phyloP scores from a whole-genome alignment of 306 rosid species.

The Luffa acutangula region DNA sequence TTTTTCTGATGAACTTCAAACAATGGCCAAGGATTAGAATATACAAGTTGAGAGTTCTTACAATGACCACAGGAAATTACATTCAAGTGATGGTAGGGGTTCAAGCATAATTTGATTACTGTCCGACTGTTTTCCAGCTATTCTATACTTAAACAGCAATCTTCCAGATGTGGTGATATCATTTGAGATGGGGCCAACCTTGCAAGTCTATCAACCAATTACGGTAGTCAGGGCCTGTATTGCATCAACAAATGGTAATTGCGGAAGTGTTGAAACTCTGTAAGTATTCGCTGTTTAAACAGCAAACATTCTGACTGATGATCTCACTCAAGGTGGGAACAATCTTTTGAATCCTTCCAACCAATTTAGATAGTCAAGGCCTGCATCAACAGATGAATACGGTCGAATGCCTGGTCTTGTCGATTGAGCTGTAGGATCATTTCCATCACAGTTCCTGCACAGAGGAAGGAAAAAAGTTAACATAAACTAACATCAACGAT shows the following conservation, averaged over 20 bases:
- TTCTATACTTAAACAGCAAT: neutral
- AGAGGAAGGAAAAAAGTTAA: neutral
- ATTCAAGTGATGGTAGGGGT: neutral
- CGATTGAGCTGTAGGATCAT: neutral
- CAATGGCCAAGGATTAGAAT: neutral
- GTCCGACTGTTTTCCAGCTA: neutral
- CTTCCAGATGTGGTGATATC: neutral
- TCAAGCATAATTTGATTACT: neutral
- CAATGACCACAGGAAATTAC: neutral
- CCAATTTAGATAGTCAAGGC: neutral
- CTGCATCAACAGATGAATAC: neutral
- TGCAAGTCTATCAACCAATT: neutral
- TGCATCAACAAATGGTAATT: neutral
- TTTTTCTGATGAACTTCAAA: neutral
- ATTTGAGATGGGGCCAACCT: neutral
- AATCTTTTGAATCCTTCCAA: neutral
- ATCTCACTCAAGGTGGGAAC: neutral
- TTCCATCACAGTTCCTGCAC: neutral
- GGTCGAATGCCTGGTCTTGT: neutral
- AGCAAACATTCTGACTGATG: slow-evolving; percentile 1
- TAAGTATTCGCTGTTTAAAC: neutral
- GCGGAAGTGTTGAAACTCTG: neutral
- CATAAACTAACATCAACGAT: neutral
- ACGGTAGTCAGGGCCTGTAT: neutral
- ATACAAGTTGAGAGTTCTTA: neutral